Base-by-base conservation (phyloP, 2,329 filamentous ascomycete species). In the Curvularia eragrostidis region DNA sequence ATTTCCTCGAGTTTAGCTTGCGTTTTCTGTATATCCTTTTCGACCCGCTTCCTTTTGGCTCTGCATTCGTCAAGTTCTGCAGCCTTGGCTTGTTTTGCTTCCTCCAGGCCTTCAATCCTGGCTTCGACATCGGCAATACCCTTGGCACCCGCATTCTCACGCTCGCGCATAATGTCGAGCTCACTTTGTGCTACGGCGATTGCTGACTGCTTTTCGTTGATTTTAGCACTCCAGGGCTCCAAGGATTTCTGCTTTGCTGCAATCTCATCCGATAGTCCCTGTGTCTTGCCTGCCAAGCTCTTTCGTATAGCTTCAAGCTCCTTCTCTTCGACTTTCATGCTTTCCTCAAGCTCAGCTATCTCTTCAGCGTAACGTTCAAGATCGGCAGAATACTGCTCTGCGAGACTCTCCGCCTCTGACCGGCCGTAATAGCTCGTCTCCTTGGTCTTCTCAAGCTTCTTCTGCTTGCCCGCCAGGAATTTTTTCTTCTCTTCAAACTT, bases 401-500 rank as follows among this genome's bases (percentile, higher is more conserved):
- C 90, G 8, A 91, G 87, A 61, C 90, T 89, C 36, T 89, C 85
- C 3, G 93, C 90, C 67, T 96, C 92, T 0, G 85, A 84, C 0
- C 87, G 85, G 5, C 89, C 87, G 56, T 89, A 88, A 62, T 91
- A 91, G 58, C 91, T 91, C 44, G 88, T 89, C 53, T 87, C 83
- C 60, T 95, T 91, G 0, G 89, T 86, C 80, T 97, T 98, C 65
- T 98, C 92, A 13, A 97, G 84, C 79, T 99, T 99, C 81, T 95
- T 97, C 69, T 91, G 89, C 80, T 99, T 99, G 71, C 89, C 89
- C 2, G 85, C 82, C 64, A 99, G 80, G 77, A 98, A 98, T 75
- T 99, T 99, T 75, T 90, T 89, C 82, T 98, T 98, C 78, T 99
- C 96, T 64, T 98, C 94, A 66, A 96, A 93, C 73, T 99, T 99